Evolutionary conservation across 495 filamentous ascomycete genomes (phyloP).

Genomic region (Cenococcum geophilum): DNA sequence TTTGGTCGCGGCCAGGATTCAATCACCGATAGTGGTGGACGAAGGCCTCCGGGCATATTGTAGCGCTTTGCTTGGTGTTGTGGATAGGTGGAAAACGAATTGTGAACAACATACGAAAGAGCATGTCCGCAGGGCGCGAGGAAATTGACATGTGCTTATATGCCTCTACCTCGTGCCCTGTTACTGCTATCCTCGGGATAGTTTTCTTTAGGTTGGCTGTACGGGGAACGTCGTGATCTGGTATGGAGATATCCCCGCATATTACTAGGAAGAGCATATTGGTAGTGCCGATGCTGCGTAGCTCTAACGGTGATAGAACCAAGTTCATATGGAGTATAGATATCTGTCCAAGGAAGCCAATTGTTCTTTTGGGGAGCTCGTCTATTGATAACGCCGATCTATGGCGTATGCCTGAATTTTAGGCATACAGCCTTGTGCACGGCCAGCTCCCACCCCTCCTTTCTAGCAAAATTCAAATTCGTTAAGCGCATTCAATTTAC

Average conservation of each 20-base stretch:
- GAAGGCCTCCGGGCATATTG: conserved; percentile 20
- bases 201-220: not conserved
- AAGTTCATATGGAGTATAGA: not conserved
- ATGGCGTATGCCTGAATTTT: not conserved
- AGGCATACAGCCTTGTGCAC: too few relatives aligned
- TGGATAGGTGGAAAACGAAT: not conserved
- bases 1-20: conserved; percentile 27
- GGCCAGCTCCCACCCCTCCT: too few relatives aligned
- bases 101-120: not conserved
- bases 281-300: not conserved
- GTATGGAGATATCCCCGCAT: not conserved
- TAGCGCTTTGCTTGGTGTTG: too few relatives aligned
- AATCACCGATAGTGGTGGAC: conserved; percentile 19
- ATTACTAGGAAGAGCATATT: not conserved
- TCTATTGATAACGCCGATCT: not conserved
- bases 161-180: not conserved
- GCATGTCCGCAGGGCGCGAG: not conserved
- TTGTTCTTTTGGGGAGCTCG: not conserved
- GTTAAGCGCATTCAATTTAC: too few relatives aligned
- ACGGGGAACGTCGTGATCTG: not conserved
- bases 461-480: too few relatives aligned
- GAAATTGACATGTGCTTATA: not conserved
- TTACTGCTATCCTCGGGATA: not conserved
- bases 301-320: not conserved
- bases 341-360: not conserved